phyloP scores from a whole-genome alignment of 371 early-diverging fungal species.

The Thermomucor indicae-seudaticae region DNA sequence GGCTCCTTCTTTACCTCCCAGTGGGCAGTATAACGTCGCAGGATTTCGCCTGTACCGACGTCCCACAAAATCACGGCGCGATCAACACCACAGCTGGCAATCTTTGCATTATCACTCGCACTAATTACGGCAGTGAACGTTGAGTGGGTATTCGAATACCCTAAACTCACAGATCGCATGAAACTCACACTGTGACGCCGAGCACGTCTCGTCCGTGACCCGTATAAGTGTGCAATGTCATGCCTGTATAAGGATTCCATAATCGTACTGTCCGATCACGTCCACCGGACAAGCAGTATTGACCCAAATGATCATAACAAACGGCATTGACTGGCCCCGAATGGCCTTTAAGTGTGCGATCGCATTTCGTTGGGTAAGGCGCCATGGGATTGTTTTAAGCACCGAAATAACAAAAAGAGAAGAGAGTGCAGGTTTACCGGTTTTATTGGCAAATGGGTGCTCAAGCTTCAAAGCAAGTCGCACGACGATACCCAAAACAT shows the following conservation, averaged over 20 bases:
- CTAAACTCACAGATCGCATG: too few species aligned
- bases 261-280: constrained; percentile 75
- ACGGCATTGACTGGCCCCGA: constrained; percentile 63
- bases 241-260: constrained; percentile 74
- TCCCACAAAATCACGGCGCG: constrained; percentile 84
- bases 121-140: constrained; percentile 17
- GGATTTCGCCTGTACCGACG: constrained; percentile 66
- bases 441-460: constrained; percentile 50
- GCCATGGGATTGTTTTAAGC: constrained; percentile 18
- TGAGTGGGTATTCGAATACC: too few species aligned
- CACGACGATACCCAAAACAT: constrained; percentile 32
- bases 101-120: constrained; percentile 70
- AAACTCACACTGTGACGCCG: constrained; percentile 66
- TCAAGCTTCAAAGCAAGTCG: constrained; percentile 35
- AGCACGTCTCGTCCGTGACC: constrained; percentile 88
- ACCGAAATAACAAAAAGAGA: too few species aligned
- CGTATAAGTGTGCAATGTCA: constrained; percentile 71
- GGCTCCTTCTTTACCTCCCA: constrained; percentile 74
- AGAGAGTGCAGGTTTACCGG: too few species aligned
- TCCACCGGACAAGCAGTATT: constrained; percentile 77
- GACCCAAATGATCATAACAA: constrained; percentile 65
- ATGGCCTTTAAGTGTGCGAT: constrained; percentile 54
- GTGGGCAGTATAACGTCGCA: constrained; percentile 80
- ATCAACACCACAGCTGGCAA: constrained; percentile 85
- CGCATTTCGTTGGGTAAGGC: constrained; percentile 32